These are phyloP conservation scores for Dothistroma septosporum DNA, from an alignment of 2,329 filamentous ascomycete genomes.

Conservation along the genomic window DNA sequence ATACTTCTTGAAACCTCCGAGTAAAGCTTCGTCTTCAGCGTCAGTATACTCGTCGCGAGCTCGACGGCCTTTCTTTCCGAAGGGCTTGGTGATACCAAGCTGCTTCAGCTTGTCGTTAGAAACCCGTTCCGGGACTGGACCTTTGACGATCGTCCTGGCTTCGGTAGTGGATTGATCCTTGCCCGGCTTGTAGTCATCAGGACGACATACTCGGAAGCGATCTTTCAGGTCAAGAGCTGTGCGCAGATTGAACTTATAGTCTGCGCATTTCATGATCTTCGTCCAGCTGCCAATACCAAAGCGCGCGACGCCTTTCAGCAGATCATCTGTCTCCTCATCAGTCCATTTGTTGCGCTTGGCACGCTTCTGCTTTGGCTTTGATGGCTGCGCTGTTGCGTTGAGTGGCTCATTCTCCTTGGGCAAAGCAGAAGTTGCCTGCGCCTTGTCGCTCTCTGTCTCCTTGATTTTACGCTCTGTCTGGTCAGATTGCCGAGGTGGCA, in stretches of 20 bases:
- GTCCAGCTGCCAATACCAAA: conserved; percentile 64
- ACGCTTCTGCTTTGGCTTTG: conserved; percentile 34
- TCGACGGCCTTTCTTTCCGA: conserved; percentile 49
- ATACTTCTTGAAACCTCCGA: conserved; percentile 56
- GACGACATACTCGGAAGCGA: conserved; percentile 39
- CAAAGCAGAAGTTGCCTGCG: not conserved
- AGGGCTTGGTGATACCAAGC: conserved; percentile 49
- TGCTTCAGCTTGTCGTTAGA: conserved; percentile 35
- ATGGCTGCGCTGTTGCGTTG: conserved; percentile 32
- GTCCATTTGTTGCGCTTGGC: conserved; percentile 53
- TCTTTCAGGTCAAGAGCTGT: conserved; percentile 63
- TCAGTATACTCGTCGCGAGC: conserved; percentile 54
- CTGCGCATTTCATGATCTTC: conserved; percentile 54
- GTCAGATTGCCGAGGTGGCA: conserved; percentile 10
- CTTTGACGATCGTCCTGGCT: conserved; percentile 19
- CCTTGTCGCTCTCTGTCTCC: not conserved
- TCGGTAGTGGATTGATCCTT: not conserved
- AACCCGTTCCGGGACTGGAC: conserved; percentile 24
- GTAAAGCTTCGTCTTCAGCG: conserved; percentile 55
- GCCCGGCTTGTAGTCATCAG: conserved; percentile 23
- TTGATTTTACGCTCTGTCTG: not conserved
- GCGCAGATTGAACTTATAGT: conserved; percentile 55
- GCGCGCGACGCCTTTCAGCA: conserved; percentile 56
- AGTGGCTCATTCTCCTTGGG: conserved; percentile 16
- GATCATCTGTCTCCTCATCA: conserved; percentile 56